Evolutionary conservation across 2,329 filamentous ascomycete species (phyloP).

Genomic region (Monilinia aucupariae): DNA sequence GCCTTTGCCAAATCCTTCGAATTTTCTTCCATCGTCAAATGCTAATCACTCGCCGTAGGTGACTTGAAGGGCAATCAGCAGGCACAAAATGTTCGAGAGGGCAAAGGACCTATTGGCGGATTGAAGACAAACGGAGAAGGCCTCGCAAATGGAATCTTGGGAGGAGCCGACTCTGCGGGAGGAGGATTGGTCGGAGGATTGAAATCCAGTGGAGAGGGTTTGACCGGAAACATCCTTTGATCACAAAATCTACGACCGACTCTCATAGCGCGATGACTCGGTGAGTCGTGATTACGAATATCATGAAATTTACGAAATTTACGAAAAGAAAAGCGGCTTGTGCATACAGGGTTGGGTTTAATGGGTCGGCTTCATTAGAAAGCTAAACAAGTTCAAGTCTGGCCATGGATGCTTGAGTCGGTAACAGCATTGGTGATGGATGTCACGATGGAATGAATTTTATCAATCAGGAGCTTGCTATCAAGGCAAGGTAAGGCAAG

Average conservation of each 20-base stretch:
- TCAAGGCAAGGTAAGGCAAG: neutral
- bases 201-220: conserved; percentile 10
- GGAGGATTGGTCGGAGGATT: conserved; percentile 12
- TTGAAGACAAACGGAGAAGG: conserved; percentile 22
- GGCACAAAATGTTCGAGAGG: conserved; percentile 33
- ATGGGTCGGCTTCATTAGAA: neutral
- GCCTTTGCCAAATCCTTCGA: neutral
- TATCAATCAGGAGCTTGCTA: neutral
- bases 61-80: conserved; percentile 38
- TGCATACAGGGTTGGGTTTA: neutral
- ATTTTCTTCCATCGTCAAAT: neutral
- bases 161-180: neutral
- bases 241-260: neutral
- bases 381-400: neutral
- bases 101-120: conserved; percentile 25
- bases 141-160: neutral
- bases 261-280: neutral
- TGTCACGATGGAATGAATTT: neutral
- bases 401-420: neutral
- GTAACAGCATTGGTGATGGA: neutral
- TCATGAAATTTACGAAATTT: neutral
- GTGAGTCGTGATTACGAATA: neutral
- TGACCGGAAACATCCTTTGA: conserved; percentile 4
- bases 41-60: conserved; percentile 23
- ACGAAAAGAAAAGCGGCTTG: neutral